Conservation (phyloP, 1,139 yeast genomes). For the Sugiyamaella sp. region DNA sequence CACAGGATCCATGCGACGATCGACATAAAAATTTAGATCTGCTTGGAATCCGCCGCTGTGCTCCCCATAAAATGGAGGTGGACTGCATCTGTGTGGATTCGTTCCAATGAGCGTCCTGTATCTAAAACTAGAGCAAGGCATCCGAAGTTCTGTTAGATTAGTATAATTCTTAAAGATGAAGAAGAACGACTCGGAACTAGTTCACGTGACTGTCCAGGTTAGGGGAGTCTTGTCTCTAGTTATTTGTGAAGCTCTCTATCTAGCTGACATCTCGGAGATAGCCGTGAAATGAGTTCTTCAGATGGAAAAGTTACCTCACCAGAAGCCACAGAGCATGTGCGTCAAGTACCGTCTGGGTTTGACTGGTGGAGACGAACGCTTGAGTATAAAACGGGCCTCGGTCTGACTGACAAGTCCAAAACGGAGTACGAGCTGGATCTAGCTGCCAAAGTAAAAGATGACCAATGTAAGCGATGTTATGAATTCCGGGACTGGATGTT, state of each 20-base stretch:
- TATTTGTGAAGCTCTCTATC: not conserved
- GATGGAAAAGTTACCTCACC: not conserved
- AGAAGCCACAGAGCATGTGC: not conserved
- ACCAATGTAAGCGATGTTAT: slow-evolving; percentile 66
- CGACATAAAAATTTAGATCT: slow-evolving; percentile 6
- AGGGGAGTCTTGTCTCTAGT: slow-evolving; percentile 3
- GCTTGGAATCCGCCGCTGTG: too few relatives aligned
- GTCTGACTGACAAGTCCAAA: slow-evolving; percentile 57
- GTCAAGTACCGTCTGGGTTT: slow-evolving; percentile 49
- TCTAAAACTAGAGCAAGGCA: too few relatives aligned
- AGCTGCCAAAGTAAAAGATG: slow-evolving; percentile 43
- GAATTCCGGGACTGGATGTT: slow-evolving; percentile 80
- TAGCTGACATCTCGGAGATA: not conserved
- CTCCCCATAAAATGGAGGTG: too few relatives aligned
- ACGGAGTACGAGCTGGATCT: slow-evolving; percentile 60
- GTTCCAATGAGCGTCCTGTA: too few relatives aligned
- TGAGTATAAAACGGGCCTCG: slow-evolving; percentile 73
- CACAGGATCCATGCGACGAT: slow-evolving; percentile 1
- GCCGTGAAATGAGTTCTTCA: not conserved
- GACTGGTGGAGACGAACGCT: slow-evolving; percentile 83
- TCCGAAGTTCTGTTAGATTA: not conserved
- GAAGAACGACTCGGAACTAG: too few relatives aligned
- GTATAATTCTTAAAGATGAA: too few relatives aligned
- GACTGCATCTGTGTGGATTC: too few relatives aligned
- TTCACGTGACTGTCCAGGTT: slow-evolving; percentile 1